phyloP scores from a whole-genome alignment of 2,329 filamentous ascomycete species.

The Claviceps sorghi region DNA sequence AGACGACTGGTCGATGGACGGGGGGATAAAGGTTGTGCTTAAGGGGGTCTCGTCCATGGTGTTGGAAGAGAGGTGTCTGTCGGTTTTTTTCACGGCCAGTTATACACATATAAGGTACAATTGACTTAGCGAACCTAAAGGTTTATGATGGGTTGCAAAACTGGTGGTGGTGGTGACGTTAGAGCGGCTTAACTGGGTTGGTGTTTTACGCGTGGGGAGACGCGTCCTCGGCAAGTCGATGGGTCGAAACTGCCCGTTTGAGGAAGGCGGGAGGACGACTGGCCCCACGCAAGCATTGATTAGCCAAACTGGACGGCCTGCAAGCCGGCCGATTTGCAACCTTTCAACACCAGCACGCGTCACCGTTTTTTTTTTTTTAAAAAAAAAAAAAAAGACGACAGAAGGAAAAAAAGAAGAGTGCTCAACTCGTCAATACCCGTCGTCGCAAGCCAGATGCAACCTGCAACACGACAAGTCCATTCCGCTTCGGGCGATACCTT shows the following conservation, averaged over 20 bases:
- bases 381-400: neutral
- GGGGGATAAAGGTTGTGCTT: slow-evolving; percentile 42
- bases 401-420: neutral
- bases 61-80: neutral
- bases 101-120: neutral
- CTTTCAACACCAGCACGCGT: neutral
- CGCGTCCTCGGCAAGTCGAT: slow-evolving; percentile 6
- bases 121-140: neutral
- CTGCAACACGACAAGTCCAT: neutral
- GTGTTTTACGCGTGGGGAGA: slow-evolving; percentile 5
- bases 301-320: neutral
- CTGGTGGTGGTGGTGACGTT: neutral
- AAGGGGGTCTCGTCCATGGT: slow-evolving; percentile 6
- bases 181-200: neutral
- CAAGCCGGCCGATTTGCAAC: neutral
- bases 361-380: neutral
- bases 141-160: neutral
- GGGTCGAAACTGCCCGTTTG: neutral
- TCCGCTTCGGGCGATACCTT: neutral
- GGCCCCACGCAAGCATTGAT: neutral
- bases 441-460: neutral
- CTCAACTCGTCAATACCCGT: neutral
- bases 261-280: neutral
- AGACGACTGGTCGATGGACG: slow-evolving; percentile 44
- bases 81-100: neutral